phyloP scores from a whole-genome alignment of 176 grass and related monocot genomes.

The Zoysia pacifica region DNA sequence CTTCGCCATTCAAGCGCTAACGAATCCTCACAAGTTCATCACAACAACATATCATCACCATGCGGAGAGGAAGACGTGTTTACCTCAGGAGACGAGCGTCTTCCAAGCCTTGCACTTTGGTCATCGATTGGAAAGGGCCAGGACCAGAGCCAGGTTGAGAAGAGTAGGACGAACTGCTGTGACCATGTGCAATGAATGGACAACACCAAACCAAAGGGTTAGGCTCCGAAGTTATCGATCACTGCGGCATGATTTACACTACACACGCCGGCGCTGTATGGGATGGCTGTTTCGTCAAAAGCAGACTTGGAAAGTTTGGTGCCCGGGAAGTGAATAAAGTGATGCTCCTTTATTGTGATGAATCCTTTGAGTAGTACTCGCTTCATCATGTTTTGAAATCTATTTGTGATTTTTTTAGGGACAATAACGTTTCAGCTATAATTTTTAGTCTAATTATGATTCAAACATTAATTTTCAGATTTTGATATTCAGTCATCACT shows the following conservation, averaged over 20 bases:
- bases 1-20: background rate
- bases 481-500: no score
- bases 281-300: slow-evolving; percentile 36
- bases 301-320: slow-evolving; percentile 1
- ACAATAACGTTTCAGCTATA: no score
- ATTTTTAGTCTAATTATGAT: no score
- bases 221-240: background rate
- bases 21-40: background rate
- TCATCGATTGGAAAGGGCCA: slow-evolving; percentile 36
- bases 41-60: background rate
- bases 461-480: no score
- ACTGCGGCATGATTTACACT: slow-evolving; percentile 23
- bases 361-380: background rate
- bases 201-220: slow-evolving; percentile 13
- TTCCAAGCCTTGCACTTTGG: background rate
- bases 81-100: slow-evolving; percentile 15
- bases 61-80: background rate
- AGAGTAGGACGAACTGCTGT: background rate
- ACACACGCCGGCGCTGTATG: background rate
- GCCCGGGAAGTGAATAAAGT: slow-evolving; percentile 17
- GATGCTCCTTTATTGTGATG: slow-evolving; percentile 28
- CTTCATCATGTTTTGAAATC: no score
- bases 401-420: no score
- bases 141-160: background rate
- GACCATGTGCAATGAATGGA: slow-evolving; percentile 55